Conservation (phyloP, 2,329 filamentous ascomycete genomes). For the Capronia coronata region DNA sequence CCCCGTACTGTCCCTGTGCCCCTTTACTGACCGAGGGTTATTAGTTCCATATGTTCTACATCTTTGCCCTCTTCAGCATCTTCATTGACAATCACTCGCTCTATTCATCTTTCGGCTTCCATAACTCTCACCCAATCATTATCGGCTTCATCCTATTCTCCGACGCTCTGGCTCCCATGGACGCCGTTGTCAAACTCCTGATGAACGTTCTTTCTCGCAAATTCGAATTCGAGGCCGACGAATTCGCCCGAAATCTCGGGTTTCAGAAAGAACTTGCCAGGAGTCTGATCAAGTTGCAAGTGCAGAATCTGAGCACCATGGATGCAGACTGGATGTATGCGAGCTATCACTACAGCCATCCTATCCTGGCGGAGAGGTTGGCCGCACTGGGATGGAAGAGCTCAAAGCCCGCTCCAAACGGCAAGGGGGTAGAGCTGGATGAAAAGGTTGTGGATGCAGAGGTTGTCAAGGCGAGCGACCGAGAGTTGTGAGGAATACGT, state of each 20-base stretch:
- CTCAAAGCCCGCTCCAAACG: constrained; percentile 42
- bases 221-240: constrained; percentile 93
- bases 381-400: constrained; percentile 85
- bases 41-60: constrained; percentile 87
- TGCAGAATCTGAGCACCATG: constrained; percentile 97
- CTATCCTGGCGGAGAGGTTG: constrained; percentile 87
- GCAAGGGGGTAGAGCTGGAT: constrained; percentile 44
- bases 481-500: constrained; percentile 56
- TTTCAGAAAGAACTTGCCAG: constrained; percentile 76
- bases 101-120: constrained; percentile 86
- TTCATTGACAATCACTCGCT: constrained; percentile 94
- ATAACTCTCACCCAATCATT: constrained; percentile 76
- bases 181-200: constrained; percentile 85
- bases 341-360: constrained; percentile 97
- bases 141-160: constrained; percentile 97
- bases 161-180: constrained; percentile 88
- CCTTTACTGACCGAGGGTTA: background rate
- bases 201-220: constrained; percentile 94
- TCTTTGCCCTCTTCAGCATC: constrained; percentile 91
- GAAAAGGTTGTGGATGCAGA: constrained; percentile 45
- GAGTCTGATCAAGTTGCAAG: constrained; percentile 92
- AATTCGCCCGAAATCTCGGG: constrained; percentile 77
- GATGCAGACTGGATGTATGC: constrained; percentile 98
- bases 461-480: constrained; percentile 64
- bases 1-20: no score